Percentiles rank a stretch among this genome's conserved stretches.
Conservation (phyloP, 116 monocot species). For the Dioscorea cayenensis region DNA sequence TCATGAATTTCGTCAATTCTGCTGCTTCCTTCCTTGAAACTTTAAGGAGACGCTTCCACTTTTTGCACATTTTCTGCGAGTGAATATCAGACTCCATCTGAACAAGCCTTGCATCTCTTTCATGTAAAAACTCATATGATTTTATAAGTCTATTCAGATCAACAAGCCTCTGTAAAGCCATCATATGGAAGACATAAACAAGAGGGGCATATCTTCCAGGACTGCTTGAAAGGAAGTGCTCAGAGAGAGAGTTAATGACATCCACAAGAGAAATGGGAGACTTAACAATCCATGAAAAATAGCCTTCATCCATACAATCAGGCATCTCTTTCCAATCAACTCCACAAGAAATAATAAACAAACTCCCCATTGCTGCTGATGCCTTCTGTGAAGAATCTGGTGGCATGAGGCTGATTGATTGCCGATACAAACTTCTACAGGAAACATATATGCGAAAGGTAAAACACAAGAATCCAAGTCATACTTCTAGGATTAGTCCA, state of each 20-base stretch:
- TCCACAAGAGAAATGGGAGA: conserved; percentile 50
- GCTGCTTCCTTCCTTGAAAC: conserved; percentile 41
- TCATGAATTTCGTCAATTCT: conserved; percentile 47
- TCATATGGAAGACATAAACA: conserved; percentile 44
- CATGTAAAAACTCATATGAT: conserved; percentile 49
- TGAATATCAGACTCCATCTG: conserved; percentile 6
- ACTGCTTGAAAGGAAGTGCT: conserved; percentile 20
- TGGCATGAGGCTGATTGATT: conserved; percentile 67
- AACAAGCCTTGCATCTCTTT: not conserved
- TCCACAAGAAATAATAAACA: conserved; percentile 36
- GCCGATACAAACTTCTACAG: conserved; percentile 63
- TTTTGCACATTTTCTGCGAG: conserved; percentile 18
- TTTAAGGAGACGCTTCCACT: conserved; percentile 22
- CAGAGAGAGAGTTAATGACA: conserved; percentile 30
- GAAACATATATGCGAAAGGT: conserved; percentile 73
- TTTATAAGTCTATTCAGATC: conserved; percentile 62
- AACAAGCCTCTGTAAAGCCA: conserved; percentile 62
- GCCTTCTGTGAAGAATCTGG: conserved; percentile 53
- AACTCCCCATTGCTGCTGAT: conserved; percentile 44
- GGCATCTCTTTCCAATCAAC: conserved; percentile 40
- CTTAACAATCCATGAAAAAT: conserved; percentile 70
- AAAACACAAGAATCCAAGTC: conserved; percentile 58
- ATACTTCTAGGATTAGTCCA: conserved; percentile 9
- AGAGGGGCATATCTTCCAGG: conserved; percentile 31
- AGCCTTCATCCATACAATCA: conserved; percentile 34